phyloP scores from a whole-genome alignment of 1,284 basidiomycete genomes.

The Puccinia triticina region DNA sequence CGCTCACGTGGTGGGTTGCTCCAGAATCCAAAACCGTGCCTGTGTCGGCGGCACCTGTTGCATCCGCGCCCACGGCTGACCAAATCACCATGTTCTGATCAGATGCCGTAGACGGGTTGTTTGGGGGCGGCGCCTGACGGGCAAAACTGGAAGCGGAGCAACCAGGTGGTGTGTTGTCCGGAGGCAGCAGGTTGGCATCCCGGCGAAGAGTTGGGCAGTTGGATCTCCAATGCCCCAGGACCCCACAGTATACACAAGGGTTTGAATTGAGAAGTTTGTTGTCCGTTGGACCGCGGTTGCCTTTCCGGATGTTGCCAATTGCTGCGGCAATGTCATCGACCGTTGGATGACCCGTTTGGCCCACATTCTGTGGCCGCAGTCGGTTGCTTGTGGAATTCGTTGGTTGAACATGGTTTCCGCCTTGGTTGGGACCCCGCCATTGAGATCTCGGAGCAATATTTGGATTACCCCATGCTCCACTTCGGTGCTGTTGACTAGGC shows the following conservation, averaged over 20 bases:
- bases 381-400: not conserved
- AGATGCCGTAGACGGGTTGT: not conserved
- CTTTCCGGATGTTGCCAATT: no score
- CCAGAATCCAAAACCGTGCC: no score
- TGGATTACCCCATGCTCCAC: no score
- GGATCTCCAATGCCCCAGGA: no score
- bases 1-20: no score
- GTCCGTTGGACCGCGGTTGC: not conserved
- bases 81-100: not conserved
- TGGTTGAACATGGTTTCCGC: not conserved
- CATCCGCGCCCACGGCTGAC: no score
- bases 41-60: no score
- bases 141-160: constrained; percentile 21
- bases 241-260: not conserved
- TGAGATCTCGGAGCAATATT: no score
- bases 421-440: no score
- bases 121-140: not conserved
- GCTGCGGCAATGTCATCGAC: no score
- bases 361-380: not conserved
- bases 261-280: no score
- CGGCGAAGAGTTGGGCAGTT: not conserved
- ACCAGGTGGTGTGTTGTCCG: not conserved
- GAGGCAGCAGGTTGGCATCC: not conserved
- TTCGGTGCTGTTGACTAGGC: no score
- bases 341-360: not conserved